Percentiles rank a stretch among this genome's conserved stretches.
Evolutionary conservation across 2,329 filamentous ascomycete species (phyloP).

Genomic region (Huntiella bhutanensis): DNA sequence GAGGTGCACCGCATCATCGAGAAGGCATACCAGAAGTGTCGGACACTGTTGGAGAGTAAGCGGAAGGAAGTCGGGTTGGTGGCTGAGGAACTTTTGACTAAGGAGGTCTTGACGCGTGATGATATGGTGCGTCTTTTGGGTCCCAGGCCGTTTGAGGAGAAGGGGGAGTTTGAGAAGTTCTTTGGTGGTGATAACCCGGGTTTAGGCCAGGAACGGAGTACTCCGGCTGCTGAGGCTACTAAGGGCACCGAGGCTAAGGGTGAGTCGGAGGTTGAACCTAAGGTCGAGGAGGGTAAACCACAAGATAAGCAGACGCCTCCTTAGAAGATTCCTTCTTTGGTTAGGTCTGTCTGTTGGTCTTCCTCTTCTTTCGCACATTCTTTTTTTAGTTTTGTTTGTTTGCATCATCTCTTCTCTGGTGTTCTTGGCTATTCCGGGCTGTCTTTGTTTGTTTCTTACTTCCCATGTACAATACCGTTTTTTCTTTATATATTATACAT

Average conservation of each 20-base stretch:
- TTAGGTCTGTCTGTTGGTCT: not conserved
- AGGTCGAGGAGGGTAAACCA: not conserved
- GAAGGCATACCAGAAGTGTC: conserved; percentile 81
- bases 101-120: conserved; percentile 80
- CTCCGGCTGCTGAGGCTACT: conserved; percentile 18
- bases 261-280: conserved; percentile 12
- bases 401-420: conserved; percentile 2
- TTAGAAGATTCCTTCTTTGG: not conserved
- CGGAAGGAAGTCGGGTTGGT: conserved; percentile 76
- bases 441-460: not conserved
- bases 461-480: not conserved
- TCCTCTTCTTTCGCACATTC: not conserved
- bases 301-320: not conserved
- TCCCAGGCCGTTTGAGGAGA: conserved; percentile 63
- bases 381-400: not conserved
- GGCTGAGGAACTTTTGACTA: conserved; percentile 77
- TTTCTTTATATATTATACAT: not conserved
- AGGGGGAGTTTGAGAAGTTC: conserved; percentile 83
- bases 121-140: conserved; percentile 83
- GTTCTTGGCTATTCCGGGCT: not conserved
- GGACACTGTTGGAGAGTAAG: conserved; percentile 63
- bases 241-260: conserved; percentile 16
- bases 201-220: conserved; percentile 24
- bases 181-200: conserved; percentile 45
- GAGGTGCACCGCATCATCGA: conserved; percentile 87